These are phyloP conservation scores for Fusarium ambrosium DNA, from an alignment of 2,329 filamentous ascomycete species.

Conservation along the genomic window DNA sequence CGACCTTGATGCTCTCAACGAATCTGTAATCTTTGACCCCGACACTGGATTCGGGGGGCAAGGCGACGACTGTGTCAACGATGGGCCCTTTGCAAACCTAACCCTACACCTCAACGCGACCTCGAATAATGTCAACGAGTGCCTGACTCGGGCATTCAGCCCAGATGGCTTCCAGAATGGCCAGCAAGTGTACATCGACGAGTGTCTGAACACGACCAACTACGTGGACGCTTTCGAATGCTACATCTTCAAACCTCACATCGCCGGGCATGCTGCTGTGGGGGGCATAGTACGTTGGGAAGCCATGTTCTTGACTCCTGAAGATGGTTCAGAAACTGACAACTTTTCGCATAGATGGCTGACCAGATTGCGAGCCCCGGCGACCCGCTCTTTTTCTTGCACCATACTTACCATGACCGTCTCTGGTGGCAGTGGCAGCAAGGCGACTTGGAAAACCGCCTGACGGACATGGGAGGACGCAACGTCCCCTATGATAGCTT, in stretches of 20 bases:
- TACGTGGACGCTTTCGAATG: slow-evolving; percentile 24
- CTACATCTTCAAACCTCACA: slow-evolving; percentile 17
- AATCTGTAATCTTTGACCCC: slow-evolving; percentile 14
- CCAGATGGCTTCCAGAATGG: slow-evolving; percentile 8
- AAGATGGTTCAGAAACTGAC: neutral
- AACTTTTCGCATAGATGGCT: slow-evolving; percentile 8
- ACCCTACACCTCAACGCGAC: slow-evolving; percentile 12
- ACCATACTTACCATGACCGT: slow-evolving; percentile 30
- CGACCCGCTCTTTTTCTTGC: slow-evolving; percentile 25
- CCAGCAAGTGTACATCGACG: slow-evolving; percentile 14
- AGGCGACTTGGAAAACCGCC: slow-evolving; percentile 18
- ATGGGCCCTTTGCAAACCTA: slow-evolving; percentile 23
- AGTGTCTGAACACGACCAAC: slow-evolving; percentile 10
- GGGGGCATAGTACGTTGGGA: slow-evolving; percentile 20
- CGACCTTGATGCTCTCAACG: slow-evolving; percentile 10
- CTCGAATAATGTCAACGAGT: neutral
- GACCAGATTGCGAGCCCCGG: slow-evolving; percentile 21
- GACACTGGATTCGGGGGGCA: slow-evolving; percentile 15
- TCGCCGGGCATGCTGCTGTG: slow-evolving; percentile 17
- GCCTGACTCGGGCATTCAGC: slow-evolving; percentile 5
- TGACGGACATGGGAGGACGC: slow-evolving; percentile 43
- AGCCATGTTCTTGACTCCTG: neutral
- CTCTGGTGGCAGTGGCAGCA: slow-evolving; percentile 40
- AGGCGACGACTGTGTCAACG: slow-evolving; percentile 17
- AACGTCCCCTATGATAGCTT: slow-evolving; percentile 42